Percentiles rank a stretch among this genome's conserved stretches.
Evolutionary conservation across 768 basidiomycete genomes (phyloP).

Genomic region (Daedaleopsis sinensis): DNA sequence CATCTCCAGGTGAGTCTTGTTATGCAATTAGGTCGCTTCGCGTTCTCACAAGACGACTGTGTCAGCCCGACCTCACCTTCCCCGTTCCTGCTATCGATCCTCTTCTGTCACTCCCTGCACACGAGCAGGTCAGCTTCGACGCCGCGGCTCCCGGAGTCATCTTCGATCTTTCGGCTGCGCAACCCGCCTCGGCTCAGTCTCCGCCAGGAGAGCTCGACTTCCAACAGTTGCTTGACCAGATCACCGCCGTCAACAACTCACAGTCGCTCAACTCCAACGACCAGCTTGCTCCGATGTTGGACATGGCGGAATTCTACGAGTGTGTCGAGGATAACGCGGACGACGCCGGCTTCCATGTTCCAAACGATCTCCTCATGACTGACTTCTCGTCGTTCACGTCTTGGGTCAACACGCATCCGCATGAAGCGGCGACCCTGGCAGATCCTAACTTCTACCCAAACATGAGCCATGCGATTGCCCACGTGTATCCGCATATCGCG

Average conservation of each 20-base stretch:
- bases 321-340: constrained; percentile 1
- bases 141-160: not conserved
- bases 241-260: not conserved
- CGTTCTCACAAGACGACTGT: not conserved
- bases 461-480: not conserved
- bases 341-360: not conserved
- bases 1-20: not conserved
- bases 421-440: not conserved
- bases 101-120: not conserved
- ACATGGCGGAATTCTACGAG: constrained; percentile 7
- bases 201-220: constrained; percentile 11
- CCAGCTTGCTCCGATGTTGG: not conserved
- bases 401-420: not conserved
- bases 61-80: not conserved
- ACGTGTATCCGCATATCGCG: not conserved
- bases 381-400: not conserved
- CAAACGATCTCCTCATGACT: not conserved
- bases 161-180: not conserved
- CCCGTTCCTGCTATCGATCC: not conserved
- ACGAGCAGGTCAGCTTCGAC: not conserved
- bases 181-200: not conserved
- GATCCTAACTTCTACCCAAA: not conserved
- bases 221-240: not conserved
- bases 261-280: constrained; percentile 1
- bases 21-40: not conserved